These are phyloP conservation scores for Colletotrichum caudatum DNA, from an alignment of 2,329 filamentous ascomycete genomes.

Conservation along the genomic window DNA sequence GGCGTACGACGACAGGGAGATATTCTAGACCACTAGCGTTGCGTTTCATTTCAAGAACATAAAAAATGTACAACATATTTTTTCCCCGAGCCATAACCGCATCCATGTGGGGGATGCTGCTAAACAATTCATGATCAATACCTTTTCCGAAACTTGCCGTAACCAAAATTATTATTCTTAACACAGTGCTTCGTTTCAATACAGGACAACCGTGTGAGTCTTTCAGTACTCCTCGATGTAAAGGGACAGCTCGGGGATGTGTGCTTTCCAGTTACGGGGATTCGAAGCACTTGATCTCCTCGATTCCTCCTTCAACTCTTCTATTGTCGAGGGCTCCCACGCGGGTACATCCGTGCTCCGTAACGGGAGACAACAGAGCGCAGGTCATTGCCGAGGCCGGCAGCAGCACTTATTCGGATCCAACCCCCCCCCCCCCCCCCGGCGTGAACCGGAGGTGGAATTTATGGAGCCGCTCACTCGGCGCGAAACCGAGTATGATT, in stretches of 20 bases:
- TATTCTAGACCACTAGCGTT: slow-evolving; percentile 49
- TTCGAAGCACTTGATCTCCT: background rate
- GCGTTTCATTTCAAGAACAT: slow-evolving; percentile 9
- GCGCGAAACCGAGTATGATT: background rate
- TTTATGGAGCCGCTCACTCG: no score
- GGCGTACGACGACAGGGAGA: slow-evolving; percentile 58
- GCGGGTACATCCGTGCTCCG: slow-evolving; percentile 6
- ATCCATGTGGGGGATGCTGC: background rate
- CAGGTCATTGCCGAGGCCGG: slow-evolving; percentile 12
- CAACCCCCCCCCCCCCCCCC: no score
- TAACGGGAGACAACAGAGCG: slow-evolving; percentile 19
- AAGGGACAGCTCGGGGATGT: background rate
- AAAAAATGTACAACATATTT: background rate
- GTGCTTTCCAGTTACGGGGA: background rate
- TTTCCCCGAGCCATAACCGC: no score
- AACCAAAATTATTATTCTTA: background rate
- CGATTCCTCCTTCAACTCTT: background rate
- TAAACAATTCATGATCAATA: background rate
- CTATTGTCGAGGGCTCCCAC: slow-evolving; percentile 20
- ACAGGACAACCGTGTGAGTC: background rate
- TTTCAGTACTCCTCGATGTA: background rate
- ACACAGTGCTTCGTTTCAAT: no score
- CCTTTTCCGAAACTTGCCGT: no score
- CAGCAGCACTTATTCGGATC: slow-evolving; percentile 30
- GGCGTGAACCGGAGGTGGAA: background rate